These are phyloP conservation scores for Cercospora nicotianae DNA, from an alignment of 2,329 filamentous ascomycete species.

Conservation along the genomic window DNA sequence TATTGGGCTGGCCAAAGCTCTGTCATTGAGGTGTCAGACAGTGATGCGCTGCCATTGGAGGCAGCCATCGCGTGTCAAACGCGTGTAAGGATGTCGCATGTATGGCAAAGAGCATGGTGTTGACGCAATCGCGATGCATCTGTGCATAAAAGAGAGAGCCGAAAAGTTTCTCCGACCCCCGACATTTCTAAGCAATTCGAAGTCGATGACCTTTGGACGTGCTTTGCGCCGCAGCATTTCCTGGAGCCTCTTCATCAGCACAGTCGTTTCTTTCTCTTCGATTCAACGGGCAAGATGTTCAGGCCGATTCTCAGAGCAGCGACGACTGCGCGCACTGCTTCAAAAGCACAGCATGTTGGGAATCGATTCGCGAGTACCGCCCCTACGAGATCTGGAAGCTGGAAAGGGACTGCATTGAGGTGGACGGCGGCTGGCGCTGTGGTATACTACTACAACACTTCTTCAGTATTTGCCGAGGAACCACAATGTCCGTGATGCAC, in stretches of 20 bases:
- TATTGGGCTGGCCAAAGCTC: slow-evolving; percentile 30
- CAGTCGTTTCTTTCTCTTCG: slow-evolving; percentile 15
- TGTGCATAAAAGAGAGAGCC: neutral
- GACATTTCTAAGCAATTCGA: slow-evolving; percentile 17
- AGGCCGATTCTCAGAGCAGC: slow-evolving; percentile 51
- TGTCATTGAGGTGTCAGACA: neutral
- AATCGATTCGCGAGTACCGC: slow-evolving; percentile 59
- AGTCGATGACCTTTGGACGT: slow-evolving; percentile 13
- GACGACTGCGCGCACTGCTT: slow-evolving; percentile 33
- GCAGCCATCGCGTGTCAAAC: slow-evolving; percentile 1
- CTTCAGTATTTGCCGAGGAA: slow-evolving; percentile 81
- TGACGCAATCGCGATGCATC: slow-evolving; percentile 1
- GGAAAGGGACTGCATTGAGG: slow-evolving; percentile 73
- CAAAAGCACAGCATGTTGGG: slow-evolving; percentile 34
- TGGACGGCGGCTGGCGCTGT: slow-evolving; percentile 74
- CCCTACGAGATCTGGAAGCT: slow-evolving; percentile 67
- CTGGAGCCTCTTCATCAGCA: slow-evolving; percentile 7
- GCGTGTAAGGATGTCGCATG: neutral
- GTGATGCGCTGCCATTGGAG: neutral
- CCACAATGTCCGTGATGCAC: slow-evolving; percentile 60
- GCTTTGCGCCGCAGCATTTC: slow-evolving; percentile 14
- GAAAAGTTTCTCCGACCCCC: neutral
- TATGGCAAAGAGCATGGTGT: neutral
- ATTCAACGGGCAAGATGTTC: slow-evolving; percentile 48
- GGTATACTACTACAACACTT: slow-evolving; percentile 94